These are phyloP conservation scores for Mycosphaerella sp. DNA, from an alignment of 2,329 filamentous ascomycete species.

Conservation along the genomic window DNA sequence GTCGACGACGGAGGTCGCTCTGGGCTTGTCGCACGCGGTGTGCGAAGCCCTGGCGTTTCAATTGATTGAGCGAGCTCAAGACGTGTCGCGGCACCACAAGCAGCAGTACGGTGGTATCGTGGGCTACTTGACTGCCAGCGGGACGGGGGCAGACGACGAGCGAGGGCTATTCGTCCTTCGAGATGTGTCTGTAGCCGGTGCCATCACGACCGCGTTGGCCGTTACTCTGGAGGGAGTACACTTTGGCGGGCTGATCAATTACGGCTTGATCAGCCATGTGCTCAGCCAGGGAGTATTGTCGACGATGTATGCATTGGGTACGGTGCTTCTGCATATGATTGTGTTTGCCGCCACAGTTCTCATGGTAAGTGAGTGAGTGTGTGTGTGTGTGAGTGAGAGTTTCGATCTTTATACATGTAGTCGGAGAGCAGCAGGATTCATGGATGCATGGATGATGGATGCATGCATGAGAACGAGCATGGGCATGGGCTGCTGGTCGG, in stretches of 20 bases:
- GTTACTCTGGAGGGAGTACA: conserved; percentile 26
- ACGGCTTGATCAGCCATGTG: conserved; percentile 19
- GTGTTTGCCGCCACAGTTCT: conserved; percentile 24
- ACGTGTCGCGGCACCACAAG: conserved; percentile 18
- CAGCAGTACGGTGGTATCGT: conserved; percentile 27
- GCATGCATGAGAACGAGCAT: too few species aligned
- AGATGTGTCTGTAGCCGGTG: conserved; percentile 29
- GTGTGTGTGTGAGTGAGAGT: neutral
- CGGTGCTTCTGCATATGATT: conserved; percentile 22
- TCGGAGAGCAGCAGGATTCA: neutral
- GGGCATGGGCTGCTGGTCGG: too few species aligned
- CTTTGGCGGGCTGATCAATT: conserved; percentile 26
- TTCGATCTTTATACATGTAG: neutral
- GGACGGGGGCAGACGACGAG: conserved; percentile 24
- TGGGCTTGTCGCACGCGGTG: conserved; percentile 40
- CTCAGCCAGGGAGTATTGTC: conserved; percentile 23
- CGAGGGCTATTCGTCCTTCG: conserved; percentile 21
- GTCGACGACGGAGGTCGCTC: conserved; percentile 33
- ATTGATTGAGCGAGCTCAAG: conserved; percentile 35
- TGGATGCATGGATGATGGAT: too few species aligned
- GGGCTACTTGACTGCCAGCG: conserved; percentile 33
- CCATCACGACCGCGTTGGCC: conserved; percentile 23
- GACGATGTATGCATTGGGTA: conserved; percentile 18
- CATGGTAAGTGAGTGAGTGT: conserved; percentile 26
- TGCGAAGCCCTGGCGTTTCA: conserved; percentile 38